Percentiles rank a stretch among this genome's conserved stretches.
Conservation (phyloP, 352 stramenopile species). For the Phytophthora europaea region DNA sequence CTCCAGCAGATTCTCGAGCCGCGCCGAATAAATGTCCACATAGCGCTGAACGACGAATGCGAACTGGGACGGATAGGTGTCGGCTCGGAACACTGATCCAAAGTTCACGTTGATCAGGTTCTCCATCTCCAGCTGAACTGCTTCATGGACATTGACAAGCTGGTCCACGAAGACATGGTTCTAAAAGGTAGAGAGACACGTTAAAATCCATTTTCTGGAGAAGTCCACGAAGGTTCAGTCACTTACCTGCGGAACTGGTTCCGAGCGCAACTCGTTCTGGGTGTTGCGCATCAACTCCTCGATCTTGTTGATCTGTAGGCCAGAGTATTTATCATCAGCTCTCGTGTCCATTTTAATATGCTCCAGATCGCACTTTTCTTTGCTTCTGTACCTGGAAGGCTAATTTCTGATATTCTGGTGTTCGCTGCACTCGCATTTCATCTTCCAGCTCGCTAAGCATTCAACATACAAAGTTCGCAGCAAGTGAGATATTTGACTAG, state of each 20-base stretch:
- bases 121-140: constrained; percentile 79
- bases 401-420: constrained; percentile 69
- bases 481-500: background rate
- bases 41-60: constrained; percentile 90
- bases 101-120: constrained; percentile 89
- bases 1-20: constrained; percentile 84
- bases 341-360: background rate
- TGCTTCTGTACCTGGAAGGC: constrained; percentile 53
- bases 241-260: constrained; percentile 46
- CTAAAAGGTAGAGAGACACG: constrained; percentile 24
- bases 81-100: constrained; percentile 87
- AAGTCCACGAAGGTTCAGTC: constrained; percentile 33
- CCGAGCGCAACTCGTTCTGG: constrained; percentile 62
- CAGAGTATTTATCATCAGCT: background rate
- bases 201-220: background rate
- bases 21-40: constrained; percentile 91
- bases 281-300: constrained; percentile 76
- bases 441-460: constrained; percentile 83
- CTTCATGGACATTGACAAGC: constrained; percentile 69
- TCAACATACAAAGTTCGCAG: background rate
- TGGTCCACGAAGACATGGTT: constrained; percentile 71
- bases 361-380: background rate
- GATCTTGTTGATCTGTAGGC: constrained; percentile 57
- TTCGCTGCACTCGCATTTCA: constrained; percentile 79
- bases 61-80: constrained; percentile 88